phyloP scores from a whole-genome alignment of 257 asterid species.

The Scutellaria baicalensis region DNA sequence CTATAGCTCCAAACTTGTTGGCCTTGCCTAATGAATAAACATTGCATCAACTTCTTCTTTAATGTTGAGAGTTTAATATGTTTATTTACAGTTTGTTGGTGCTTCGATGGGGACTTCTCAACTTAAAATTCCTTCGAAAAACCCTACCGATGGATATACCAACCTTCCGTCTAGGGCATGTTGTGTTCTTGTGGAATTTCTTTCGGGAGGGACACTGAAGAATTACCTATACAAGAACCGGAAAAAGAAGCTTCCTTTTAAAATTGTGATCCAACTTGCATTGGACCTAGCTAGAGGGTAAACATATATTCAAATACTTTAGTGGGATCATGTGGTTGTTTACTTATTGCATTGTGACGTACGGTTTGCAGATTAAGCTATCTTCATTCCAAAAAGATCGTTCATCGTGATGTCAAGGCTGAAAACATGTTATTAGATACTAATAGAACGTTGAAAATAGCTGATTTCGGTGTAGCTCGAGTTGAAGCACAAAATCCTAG shows the following conservation, averaged over 20 bases:
- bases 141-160: slow-evolving; percentile 65
- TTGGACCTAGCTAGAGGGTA: slow-evolving; percentile 90
- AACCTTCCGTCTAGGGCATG: slow-evolving; percentile 84
- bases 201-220: slow-evolving; percentile 77
- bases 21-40: too few species aligned
- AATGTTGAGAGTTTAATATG: background rate
- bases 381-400: slow-evolving; percentile 82
- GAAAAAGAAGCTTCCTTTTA: slow-evolving; percentile 78
- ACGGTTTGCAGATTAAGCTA: slow-evolving; percentile 64
- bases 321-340: background rate
- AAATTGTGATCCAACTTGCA: slow-evolving; percentile 77
- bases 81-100: slow-evolving; percentile 57
- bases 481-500: slow-evolving; percentile 91
- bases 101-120: slow-evolving; percentile 98
- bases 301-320: background rate
- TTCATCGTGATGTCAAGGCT: slow-evolving; percentile 94
- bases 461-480: slow-evolving; percentile 97
- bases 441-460: slow-evolving; percentile 58
- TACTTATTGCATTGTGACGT: background rate
- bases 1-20: background rate
- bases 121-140: slow-evolving; percentile 79
- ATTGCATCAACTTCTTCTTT: too few species aligned
- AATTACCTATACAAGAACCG: slow-evolving; percentile 63
- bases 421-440: slow-evolving; percentile 84
- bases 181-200: slow-evolving; percentile 86